Percentiles rank a stretch among this genome's conserved stretches.
phyloP scores from a whole-genome alignment of 2,329 filamentous ascomycete species.

The Herpomyces periplanetae region DNA sequence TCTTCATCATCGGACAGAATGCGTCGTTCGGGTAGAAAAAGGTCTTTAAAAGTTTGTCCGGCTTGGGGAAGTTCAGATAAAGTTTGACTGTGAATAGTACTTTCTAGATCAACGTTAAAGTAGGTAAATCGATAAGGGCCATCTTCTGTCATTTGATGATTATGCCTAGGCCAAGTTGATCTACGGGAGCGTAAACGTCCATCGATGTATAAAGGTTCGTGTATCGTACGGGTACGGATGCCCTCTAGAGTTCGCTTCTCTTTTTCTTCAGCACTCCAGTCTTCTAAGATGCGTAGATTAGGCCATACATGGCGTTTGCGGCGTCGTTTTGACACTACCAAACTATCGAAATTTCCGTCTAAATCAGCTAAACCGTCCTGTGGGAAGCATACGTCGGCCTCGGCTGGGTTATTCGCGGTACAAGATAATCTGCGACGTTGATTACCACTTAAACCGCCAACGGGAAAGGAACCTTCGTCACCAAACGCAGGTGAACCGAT shows the following conservation, averaged over 20 bases:
- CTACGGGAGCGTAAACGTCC: constrained; percentile 41
- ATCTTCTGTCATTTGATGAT: constrained; percentile 55
- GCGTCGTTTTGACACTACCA: constrained; percentile 10
- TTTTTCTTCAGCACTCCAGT: constrained; percentile 68
- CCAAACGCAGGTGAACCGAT: constrained; percentile 9
- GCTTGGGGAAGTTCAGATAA: constrained; percentile 72
- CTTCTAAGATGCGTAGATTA: constrained; percentile 40
- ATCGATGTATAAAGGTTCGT: constrained; percentile 64
- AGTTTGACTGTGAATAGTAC: constrained; percentile 76
- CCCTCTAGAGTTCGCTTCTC: constrained; percentile 39
- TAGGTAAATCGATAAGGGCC: constrained; percentile 84
- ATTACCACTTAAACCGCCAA: constrained; percentile 7
- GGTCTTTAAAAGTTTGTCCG: constrained; percentile 39
- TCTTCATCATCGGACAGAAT: constrained; percentile 28
- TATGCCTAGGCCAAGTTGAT: constrained; percentile 47
- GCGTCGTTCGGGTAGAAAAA: constrained; percentile 61
- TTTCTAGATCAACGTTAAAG: constrained; percentile 87
- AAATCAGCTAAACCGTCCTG: constrained; percentile 37
- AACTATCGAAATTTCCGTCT: constrained; percentile 8
- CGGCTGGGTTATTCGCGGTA: constrained; percentile 16
- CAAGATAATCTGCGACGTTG: constrained; percentile 16
- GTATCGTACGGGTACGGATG: constrained; percentile 55
- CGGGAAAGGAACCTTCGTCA: constrained; percentile 5
- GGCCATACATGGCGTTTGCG: constrained; percentile 35
- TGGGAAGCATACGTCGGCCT: constrained; percentile 77